Evolutionary conservation across 2,329 filamentous ascomycete species (phyloP), one percentile per base, ranked within the genome.

Genomic region (Penicillium sp.): DNA sequence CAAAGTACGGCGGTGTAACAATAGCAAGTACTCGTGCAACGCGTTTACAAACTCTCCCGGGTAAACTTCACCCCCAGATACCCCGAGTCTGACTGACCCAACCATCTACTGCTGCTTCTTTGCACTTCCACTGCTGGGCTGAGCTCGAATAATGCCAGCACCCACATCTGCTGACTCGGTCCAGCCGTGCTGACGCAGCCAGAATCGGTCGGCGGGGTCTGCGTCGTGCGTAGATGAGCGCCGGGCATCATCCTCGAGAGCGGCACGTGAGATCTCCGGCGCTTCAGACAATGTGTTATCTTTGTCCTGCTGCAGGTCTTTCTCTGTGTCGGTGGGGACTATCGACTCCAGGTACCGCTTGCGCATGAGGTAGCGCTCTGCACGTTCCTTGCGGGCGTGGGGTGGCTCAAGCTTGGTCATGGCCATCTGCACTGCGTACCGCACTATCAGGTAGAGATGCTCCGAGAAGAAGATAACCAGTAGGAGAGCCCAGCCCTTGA

Each of bases 381-480:
- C 83, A 12, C 87, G 81, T 71, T 95, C 91, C 69, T 89, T 90
- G 62, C 95, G 88, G 49, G 91, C 76, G 1, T 90, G 91, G 0
- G 89, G 88, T 41, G 86, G 91, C 62, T 97, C 91, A 46, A 96
- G 74, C 67, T 90, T 93, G 52, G 77, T 78, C 60, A 98, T 81
- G 3, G 84, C 83, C 46, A 83, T 80, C 35, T 85, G 82, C 4
- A 96, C 87, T 0, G 78, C 80, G 53, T 85, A 79, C 61, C 91
- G 85, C 1, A 88, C 80, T 2, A 84, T 75, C n/a, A 98, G 81
- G 67, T 95, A 97, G 13, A 91, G 73, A 66, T 98, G 92, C 67
- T 98, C 93, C 0, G 89, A 84, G 59, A 95, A 81, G 60, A 97
- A 81, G 49, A 98, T 85, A 18, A 84, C 82, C 15, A 95, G 75